Percentiles rank a stretch among this genome's conserved stretches.
Evolutionary conservation across 2,329 filamentous ascomycete species (phyloP).

Genomic region (Dactylellina cionopaga): DNA sequence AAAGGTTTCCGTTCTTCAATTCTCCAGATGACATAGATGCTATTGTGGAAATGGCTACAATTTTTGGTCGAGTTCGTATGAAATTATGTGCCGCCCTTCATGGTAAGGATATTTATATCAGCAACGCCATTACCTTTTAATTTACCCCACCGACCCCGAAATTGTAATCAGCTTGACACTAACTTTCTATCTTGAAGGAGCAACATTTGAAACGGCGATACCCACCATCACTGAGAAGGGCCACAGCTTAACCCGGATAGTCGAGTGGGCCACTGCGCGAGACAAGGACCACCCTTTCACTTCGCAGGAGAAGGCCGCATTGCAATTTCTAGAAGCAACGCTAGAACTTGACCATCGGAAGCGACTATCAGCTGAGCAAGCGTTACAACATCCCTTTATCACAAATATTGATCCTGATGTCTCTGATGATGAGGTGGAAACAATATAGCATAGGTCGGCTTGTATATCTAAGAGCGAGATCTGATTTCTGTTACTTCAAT

Average conservation of each 20-base stretch:
- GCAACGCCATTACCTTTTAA: too few species aligned
- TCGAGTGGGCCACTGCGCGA: conserved; percentile 91
- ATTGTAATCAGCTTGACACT: background rate
- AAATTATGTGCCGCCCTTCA: conserved; percentile 82
- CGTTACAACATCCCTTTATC: conserved; percentile 77
- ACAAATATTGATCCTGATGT: conserved; percentile 58
- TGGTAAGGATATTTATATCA: conserved; percentile 63
- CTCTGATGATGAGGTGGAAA: conserved; percentile 58
- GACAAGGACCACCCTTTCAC: conserved; percentile 70
- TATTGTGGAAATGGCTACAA: conserved; percentile 95
- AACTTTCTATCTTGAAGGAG: conserved; percentile 58
- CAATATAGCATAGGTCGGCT: too few species aligned
- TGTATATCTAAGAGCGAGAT: too few species aligned
- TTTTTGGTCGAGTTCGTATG: conserved; percentile 89
- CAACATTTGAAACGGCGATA: conserved; percentile 90
- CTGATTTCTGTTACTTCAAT: too few species aligned
- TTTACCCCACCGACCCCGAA: too few species aligned
- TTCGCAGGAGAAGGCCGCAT: conserved; percentile 75
- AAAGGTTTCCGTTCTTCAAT: conserved; percentile 97
- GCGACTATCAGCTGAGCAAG: conserved; percentile 78
- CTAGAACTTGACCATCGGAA: conserved; percentile 79
- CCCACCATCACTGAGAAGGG: conserved; percentile 87
- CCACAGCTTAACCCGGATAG: conserved; percentile 89
- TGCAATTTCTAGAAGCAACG: conserved; percentile 76
- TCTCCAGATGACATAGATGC: conserved; percentile 98